Evolutionary conservation across 768 basidiomycete genomes (phyloP), one percentile per base, ranked within the genome.

Genomic region (Gelatoporia subvermispora): DNA sequence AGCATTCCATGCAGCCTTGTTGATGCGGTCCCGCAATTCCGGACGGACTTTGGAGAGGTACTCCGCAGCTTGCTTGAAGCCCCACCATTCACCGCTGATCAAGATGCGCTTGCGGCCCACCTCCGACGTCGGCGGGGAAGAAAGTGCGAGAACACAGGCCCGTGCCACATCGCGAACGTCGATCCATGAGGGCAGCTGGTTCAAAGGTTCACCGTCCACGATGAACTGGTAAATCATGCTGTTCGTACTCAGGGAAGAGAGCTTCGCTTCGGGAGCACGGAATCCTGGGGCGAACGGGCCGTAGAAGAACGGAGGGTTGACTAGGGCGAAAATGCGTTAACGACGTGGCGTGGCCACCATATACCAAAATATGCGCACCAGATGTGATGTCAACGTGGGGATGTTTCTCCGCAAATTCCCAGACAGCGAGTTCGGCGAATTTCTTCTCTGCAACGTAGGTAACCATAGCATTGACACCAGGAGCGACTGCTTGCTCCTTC

Each of bases 151-250:
- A 20, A 69, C 55, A 46, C 63, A 62, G 10, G 65, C 52, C 5
- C 46, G 38, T 0, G 68, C 69, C 38, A 67, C 64, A 42, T 71
- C 70, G 21, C 69, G 58, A 1, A 68, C 68, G 51, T 72, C 71
- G 43, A 51, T 47, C n/a, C 31, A 25, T 2, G 20, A 7, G 21
- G 47, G 37, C 8, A 60, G 15, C 15, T 57, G 45, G 4, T 55
- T 55, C 5, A 45, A 47, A 1, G 48, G 39, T 3, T 48, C 43
- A 7, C 62, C 59, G 9, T 25, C 21, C 28, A 31, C 7, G 47
- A 50, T 22, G 35, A 50, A 37, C 20, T 23, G n/a, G 42, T 50
- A 42, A 7, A 50, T 25, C 18, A 47, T 16, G 2, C 16, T 10
- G 41, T 53, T 46, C 1, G 54, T 49, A 38, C 54, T 49, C 16